Evolutionary conservation across 805 yeast genomes (phyloP).

Genomic region (Naumovozyma dairenensis): DNA sequence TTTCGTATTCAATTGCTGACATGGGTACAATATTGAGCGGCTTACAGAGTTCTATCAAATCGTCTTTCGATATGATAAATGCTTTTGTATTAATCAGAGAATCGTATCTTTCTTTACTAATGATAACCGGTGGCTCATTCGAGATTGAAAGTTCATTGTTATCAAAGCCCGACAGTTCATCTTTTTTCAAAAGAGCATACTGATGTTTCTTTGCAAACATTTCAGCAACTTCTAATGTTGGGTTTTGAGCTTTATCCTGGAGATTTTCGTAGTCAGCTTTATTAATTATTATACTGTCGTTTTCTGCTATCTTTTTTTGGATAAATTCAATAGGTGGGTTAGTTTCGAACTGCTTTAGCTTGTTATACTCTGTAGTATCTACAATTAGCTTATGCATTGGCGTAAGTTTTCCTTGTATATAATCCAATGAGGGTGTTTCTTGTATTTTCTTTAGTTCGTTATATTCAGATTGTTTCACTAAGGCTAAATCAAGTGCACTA

Average conservation of each 20-base stretch:
- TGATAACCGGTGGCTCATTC: too few species aligned
- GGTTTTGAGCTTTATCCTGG: not conserved
- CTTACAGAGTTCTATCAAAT: not conserved
- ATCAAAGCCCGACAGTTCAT: too few species aligned
- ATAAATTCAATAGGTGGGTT: constrained; percentile 4
- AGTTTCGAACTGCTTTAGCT: too few species aligned
- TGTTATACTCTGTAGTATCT: too few species aligned
- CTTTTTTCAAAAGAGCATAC: too few species aligned
- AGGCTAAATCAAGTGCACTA: constrained; percentile 1
- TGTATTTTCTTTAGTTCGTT: not conserved
- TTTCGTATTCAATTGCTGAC: constrained; percentile 1
- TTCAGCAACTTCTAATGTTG: not conserved
- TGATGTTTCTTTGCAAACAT: constrained; percentile 1
- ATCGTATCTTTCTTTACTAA: too few species aligned
- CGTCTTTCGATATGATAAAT: too few species aligned
- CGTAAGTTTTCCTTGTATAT: too few species aligned
- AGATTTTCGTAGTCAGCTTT: constrained; percentile 2
- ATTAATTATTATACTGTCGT: not conserved
- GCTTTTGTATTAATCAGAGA: too few species aligned
- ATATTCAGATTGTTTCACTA: constrained; percentile 2
- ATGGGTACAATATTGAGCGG: not conserved
- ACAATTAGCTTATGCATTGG: too few species aligned
- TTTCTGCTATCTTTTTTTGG: not conserved
- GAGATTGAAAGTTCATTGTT: too few species aligned
- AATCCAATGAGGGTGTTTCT: too few species aligned